Evolutionary conservation across 2,329 filamentous ascomycete genomes (phyloP).

Genomic region (Alternaria rosae): DNA sequence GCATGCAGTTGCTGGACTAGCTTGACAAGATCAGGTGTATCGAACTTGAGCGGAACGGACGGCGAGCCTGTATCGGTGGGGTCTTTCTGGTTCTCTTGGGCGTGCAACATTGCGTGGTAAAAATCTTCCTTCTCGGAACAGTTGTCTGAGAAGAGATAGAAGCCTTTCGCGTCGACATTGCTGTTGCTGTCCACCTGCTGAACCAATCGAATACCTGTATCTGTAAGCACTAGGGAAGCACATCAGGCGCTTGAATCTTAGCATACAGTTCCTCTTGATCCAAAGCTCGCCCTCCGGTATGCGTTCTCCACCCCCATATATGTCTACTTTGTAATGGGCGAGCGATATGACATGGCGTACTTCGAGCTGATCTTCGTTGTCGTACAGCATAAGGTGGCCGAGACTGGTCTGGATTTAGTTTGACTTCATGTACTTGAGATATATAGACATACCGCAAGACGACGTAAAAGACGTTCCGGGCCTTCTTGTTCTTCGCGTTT

Average conservation of each 20-base stretch:
- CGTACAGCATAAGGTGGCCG: conserved; percentile 96
- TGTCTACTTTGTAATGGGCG: conserved; percentile 82
- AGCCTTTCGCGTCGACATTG: conserved; percentile 75
- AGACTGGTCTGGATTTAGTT: conserved; percentile 51
- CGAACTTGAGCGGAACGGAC: conserved; percentile 77
- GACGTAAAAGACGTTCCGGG: conserved; percentile 91
- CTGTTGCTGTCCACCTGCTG: conserved; percentile 65
- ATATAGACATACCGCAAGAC: conserved; percentile 73
- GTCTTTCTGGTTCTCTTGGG: conserved; percentile 74
- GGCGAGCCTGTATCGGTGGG: conserved; percentile 58
- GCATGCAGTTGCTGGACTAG: conserved; percentile 91
- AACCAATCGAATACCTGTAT: conserved; percentile 69
- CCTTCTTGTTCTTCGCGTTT: conserved; percentile 64
- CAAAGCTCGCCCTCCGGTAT: conserved; percentile 93
- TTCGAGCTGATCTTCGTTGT: conserved; percentile 93
- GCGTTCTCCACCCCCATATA: conserved; percentile 79
- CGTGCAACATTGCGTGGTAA: conserved; percentile 89
- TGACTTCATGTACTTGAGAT: neutral
- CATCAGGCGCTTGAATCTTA: neutral
- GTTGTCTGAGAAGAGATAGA: conserved; percentile 94
- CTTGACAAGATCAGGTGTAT: conserved; percentile 84
- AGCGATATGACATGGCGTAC: conserved; percentile 95
- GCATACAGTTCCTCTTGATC: conserved; percentile 84
- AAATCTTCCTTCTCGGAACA: conserved; percentile 98
- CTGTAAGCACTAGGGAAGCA: conserved; percentile 11